Conservation (phyloP, 2,329 filamentous ascomycete species). For the Calonectria pseudoreteaudii region DNA sequence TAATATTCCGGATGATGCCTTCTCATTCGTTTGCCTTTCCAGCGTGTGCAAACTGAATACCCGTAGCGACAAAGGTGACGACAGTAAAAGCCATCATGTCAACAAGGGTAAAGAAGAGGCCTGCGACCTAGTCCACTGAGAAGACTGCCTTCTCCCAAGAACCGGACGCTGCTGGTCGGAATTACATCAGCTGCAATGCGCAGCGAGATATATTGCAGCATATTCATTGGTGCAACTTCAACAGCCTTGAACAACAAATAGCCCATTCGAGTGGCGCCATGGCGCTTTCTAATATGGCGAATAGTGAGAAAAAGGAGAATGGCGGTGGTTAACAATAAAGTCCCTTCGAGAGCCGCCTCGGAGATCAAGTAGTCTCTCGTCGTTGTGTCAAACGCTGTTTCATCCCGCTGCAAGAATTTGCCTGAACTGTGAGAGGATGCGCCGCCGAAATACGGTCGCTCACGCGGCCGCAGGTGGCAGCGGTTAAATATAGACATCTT, state of each 20-base stretch:
- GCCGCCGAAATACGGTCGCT: no score
- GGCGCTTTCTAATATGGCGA: neutral
- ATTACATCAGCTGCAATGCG: neutral
- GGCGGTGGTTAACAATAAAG: neutral
- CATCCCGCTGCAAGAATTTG: neutral
- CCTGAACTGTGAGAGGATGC: neutral
- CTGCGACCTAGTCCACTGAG: neutral
- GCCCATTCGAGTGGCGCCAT: neutral
- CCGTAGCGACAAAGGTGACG: neutral
- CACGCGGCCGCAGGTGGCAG: no score
- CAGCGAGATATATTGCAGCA: neutral
- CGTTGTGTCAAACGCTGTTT: neutral
- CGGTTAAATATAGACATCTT: neutral
- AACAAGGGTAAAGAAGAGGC: neutral
- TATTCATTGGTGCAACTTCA: neutral
- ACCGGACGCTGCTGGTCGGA: no score
- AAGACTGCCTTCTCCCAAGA: neutral
- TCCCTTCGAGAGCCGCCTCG: neutral
- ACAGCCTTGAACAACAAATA: neutral
- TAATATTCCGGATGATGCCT: neutral
- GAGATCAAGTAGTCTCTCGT: neutral
- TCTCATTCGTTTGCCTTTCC: neutral
- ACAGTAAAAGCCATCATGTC: neutral
- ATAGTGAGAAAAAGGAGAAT: neutral
- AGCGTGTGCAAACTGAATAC: neutral